phyloP scores from a whole-genome alignment of 176 grass and related monocot species.

The Dendrocalamus sinicus region DNA sequence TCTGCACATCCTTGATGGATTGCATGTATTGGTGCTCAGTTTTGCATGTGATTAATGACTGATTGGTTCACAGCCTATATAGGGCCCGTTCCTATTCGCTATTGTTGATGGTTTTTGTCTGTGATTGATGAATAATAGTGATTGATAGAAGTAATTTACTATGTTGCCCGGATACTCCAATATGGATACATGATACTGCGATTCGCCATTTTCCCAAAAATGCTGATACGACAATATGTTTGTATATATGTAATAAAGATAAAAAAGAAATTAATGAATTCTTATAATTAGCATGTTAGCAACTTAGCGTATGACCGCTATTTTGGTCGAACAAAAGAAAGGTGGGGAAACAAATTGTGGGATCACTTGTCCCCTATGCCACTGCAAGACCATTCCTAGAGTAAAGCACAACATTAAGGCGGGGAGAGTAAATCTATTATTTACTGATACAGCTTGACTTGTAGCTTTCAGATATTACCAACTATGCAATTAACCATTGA shows the following conservation, averaged over 20 bases:
- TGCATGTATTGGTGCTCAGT: neutral
- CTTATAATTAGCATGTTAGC: neutral
- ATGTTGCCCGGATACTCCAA: too few relatives aligned
- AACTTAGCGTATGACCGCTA: neutral
- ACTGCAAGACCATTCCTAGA: too few relatives aligned
- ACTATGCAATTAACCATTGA: neutral
- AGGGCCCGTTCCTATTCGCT: too few relatives aligned
- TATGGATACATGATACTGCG: too few relatives aligned
- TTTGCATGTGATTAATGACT: neutral
- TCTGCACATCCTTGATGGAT: neutral
- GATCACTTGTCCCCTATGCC: neutral
- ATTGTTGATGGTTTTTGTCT: too few relatives aligned
- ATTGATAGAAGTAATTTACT: too few relatives aligned
- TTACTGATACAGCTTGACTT: conserved; percentile 11
- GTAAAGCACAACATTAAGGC: neutral
- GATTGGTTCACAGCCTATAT: neutral
- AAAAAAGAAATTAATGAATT: too few relatives aligned
- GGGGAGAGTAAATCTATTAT: conserved; percentile 8
- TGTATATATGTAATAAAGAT: too few relatives aligned
- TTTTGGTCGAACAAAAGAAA: neutral
- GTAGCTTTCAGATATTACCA: neutral
- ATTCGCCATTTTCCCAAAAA: too few relatives aligned
- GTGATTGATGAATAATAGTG: too few relatives aligned
- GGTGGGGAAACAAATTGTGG: neutral
- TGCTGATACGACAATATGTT: too few relatives aligned